Percentiles rank a stretch among this genome's conserved stretches.
Conservation (phyloP, 805 yeast species). For the Dipodascopsis tothii region DNA sequence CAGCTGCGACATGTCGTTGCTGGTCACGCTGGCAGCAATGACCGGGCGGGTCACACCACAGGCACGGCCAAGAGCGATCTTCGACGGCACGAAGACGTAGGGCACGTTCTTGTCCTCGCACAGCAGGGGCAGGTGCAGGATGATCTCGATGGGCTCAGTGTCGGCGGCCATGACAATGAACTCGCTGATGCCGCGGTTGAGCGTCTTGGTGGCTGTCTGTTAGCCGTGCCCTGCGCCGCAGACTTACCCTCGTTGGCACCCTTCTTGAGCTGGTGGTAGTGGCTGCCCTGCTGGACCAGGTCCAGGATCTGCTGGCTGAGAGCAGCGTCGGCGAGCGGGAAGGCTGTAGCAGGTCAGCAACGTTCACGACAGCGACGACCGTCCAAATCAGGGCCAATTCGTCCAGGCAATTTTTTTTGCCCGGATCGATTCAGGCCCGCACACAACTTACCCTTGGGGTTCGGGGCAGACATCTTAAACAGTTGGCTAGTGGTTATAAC, state of each 20-base stretch:
- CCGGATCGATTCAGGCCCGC: too few relatives aligned
- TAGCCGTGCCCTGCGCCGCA: background rate
- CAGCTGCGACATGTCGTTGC: slow-evolving; percentile 96
- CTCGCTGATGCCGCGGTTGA: slow-evolving; percentile 23
- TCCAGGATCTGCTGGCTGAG: slow-evolving; percentile 94
- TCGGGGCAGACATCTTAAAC: slow-evolving; percentile 65
- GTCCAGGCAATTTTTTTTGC: too few relatives aligned
- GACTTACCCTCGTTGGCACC: slow-evolving; percentile 98
- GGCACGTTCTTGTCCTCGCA: slow-evolving; percentile 99
- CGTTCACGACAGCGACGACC: too few relatives aligned
- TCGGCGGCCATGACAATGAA: slow-evolving; percentile 82
- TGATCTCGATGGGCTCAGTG: slow-evolving; percentile 97
- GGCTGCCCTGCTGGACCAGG: slow-evolving; percentile 95
- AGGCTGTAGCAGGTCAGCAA: too few relatives aligned
- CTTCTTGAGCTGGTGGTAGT: slow-evolving; percentile 95
- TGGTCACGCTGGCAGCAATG: slow-evolving; percentile 95
- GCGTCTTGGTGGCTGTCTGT: slow-evolving; percentile 19
- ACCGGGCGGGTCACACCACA: slow-evolving; percentile 99
- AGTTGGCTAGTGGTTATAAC: too few relatives aligned
- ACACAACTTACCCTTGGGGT: slow-evolving; percentile 73
- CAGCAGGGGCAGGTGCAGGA: slow-evolving; percentile 90
- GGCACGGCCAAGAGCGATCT: slow-evolving; percentile 98
- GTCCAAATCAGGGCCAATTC: background rate
- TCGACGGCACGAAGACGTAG: slow-evolving; percentile 96
- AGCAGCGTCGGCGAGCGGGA: slow-evolving; percentile 95